phyloP scores from a whole-genome alignment of 1,284 basidiomycete genomes.

The Cystobasidiaceae sp. region DNA sequence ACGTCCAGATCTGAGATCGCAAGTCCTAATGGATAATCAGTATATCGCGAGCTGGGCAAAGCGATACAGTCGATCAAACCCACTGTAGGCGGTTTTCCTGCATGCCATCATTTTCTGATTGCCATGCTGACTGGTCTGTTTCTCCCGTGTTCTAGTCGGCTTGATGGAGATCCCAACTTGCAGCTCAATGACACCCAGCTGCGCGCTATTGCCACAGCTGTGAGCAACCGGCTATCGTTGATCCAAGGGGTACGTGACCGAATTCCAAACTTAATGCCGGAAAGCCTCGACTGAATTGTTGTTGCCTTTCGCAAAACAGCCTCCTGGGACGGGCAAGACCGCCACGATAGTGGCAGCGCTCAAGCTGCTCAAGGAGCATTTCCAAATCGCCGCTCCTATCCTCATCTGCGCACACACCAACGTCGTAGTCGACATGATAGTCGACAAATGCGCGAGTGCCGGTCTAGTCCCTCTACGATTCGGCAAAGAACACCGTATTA shows the following conservation, averaged over 20 bases:
- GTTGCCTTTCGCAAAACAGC: slow-evolving; percentile 51
- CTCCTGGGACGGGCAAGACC: slow-evolving; percentile 94
- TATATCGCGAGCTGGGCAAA: slow-evolving; percentile 68
- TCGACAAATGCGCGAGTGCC: slow-evolving; percentile 61
- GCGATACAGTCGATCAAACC: slow-evolving; percentile 53
- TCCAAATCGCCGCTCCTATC: slow-evolving; percentile 74
- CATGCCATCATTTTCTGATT: slow-evolving; percentile 21
- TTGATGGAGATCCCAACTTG: slow-evolving; percentile 75
- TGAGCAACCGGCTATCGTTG: slow-evolving; percentile 68
- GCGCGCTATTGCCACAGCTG: slow-evolving; percentile 78
- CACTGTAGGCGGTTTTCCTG: not conserved
- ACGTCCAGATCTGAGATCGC: slow-evolving; percentile 48
- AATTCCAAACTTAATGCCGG: slow-evolving; percentile 7
- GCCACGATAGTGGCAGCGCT: slow-evolving; percentile 82
- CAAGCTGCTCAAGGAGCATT: slow-evolving; percentile 77
- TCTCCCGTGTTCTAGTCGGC: not conserved
- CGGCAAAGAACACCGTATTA: slow-evolving; percentile 62
- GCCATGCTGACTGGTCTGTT: not conserved
- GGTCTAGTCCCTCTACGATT: slow-evolving; percentile 72
- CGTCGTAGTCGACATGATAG: slow-evolving; percentile 87
- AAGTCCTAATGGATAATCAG: slow-evolving; percentile 61
- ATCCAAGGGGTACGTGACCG: slow-evolving; percentile 70
- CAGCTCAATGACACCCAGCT: slow-evolving; percentile 72
- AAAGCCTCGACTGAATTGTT: slow-evolving; percentile 5
- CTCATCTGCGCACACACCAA: slow-evolving; percentile 90